Evolutionary conservation across 441 rosid species (phyloP), one percentile per base, ranked within the genome.

Genomic region (Sinapis alba): DNA sequence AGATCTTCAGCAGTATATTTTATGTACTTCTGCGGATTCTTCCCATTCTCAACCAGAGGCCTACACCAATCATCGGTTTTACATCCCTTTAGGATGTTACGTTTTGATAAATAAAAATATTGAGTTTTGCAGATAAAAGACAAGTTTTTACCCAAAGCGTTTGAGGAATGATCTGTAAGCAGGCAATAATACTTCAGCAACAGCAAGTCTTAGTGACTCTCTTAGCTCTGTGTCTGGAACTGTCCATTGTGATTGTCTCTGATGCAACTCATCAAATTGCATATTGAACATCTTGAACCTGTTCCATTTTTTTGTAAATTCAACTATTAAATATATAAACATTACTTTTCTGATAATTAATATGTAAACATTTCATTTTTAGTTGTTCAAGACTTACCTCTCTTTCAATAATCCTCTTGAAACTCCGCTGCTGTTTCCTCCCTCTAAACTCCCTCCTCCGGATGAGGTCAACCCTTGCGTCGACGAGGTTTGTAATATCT

Each of bases 241-340:
- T 45, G 98, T 87, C 98, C 98, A 93, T 69, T 93, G 98, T 56
- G 99, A 90, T 79, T 93, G 99, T 67, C 89, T 93, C 74, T 91
- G 94, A 82, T 96, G 98, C 77, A 96, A 96, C 82, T 96, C 99
- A 85, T 96, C 98, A 73, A 96, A 96, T 71, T 93, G 98, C 78
- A 82, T 57, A 78, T 93, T 93, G 81, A 96, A 96, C 67, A 75
- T 86, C 88, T 90, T 96, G 80, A 90, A 90, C 89, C 98, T 96
- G 92, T 82, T 68, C 74, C 43, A 58, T 68, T 24, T 68, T 73
- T 59, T 65, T 4, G n/a, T 13, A 1, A 6, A 2, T 51, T 7
- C 71, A 57, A 45, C 45, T 18, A 56, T 24, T 50, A 70, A 8
- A 21, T 56, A 57, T 5, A 27, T 34, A 18, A 13, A 38, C 34